phyloP scores from a whole-genome alignment of 1,284 basidiomycete genomes.

The Pholiota adiposa region DNA sequence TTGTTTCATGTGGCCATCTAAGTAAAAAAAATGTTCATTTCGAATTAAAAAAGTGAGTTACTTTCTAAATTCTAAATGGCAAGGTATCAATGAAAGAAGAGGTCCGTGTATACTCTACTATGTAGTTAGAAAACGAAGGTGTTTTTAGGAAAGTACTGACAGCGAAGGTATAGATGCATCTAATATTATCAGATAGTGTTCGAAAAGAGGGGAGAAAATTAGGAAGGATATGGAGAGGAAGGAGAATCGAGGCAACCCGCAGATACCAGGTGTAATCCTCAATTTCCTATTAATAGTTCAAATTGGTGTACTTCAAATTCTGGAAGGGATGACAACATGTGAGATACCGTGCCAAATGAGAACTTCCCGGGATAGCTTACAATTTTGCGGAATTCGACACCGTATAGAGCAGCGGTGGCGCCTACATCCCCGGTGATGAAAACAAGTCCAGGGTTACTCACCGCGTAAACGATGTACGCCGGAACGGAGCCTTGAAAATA shows the following conservation, averaged over 20 bases:
- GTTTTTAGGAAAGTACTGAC: not conserved
- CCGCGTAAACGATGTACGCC: constrained; percentile 1
- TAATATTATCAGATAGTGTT: not conserved
- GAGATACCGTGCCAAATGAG: not conserved
- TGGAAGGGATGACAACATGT: not conserved
- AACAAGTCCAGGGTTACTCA: not conserved
- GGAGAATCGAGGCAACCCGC: not conserved
- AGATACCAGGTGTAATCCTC: not conserved
- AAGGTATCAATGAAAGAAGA: not conserved
- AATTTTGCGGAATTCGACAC: not conserved
- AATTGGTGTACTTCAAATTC: not conserved
- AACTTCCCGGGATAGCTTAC: not conserved
- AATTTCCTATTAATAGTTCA: not conserved
- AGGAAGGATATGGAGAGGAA: not conserved
- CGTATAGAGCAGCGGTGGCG: constrained; percentile 2
- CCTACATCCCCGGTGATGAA: constrained; percentile 6
- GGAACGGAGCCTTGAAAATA: not conserved
- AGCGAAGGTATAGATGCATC: not conserved
- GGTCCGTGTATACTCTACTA: not conserved
- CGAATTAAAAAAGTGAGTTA: too few species aligned
- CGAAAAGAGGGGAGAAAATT: not conserved
- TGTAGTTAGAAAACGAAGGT: not conserved
- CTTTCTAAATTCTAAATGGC: too few species aligned
- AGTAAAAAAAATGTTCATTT: too few species aligned
- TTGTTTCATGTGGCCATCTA: too few species aligned